These are phyloP conservation scores for Bruguiera parviflora DNA, from an alignment of 345 rosid genomes.

Conservation along the genomic window DNA sequence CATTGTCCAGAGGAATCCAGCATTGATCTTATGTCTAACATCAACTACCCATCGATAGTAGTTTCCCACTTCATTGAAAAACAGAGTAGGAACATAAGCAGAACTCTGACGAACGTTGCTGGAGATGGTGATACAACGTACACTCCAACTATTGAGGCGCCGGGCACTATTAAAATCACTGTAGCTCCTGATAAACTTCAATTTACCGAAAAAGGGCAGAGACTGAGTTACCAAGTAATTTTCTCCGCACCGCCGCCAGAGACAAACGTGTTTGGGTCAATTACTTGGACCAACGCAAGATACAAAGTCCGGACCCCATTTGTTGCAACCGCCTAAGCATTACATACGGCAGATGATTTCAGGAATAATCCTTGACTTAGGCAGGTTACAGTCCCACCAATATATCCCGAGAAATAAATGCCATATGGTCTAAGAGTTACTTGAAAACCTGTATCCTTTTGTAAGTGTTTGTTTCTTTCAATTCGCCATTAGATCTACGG, in stretches of 20 bases:
- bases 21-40: constrained; percentile 44
- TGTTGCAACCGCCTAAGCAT: constrained; percentile 22
- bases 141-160: constrained; percentile 28
- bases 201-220: constrained; percentile 44
- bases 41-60: constrained; percentile 78
- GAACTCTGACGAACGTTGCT: constrained; percentile 64
- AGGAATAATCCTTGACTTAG: too few relatives aligned
- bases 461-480: too few relatives aligned
- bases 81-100: constrained; percentile 34
- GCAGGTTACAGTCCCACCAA: too few relatives aligned
- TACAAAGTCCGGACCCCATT: constrained; percentile 45
- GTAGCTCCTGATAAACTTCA: constrained; percentile 47
- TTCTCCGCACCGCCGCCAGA: constrained; percentile 33
- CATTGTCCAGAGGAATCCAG: constrained; percentile 51
- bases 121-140: constrained; percentile 49
- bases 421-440: too few relatives aligned
- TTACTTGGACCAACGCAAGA: constrained; percentile 57
- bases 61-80: constrained; percentile 40
- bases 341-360: too few relatives aligned
- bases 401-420: too few relatives aligned
- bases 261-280: constrained; percentile 56
- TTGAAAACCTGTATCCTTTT: too few relatives aligned
- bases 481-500: too few relatives aligned
- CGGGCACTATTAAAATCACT: constrained; percentile 30
- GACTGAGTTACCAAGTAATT: constrained; percentile 41